Conservation (phyloP, 192 early-diverging fungal genomes). For the Allomyces macrogynus region DNA sequence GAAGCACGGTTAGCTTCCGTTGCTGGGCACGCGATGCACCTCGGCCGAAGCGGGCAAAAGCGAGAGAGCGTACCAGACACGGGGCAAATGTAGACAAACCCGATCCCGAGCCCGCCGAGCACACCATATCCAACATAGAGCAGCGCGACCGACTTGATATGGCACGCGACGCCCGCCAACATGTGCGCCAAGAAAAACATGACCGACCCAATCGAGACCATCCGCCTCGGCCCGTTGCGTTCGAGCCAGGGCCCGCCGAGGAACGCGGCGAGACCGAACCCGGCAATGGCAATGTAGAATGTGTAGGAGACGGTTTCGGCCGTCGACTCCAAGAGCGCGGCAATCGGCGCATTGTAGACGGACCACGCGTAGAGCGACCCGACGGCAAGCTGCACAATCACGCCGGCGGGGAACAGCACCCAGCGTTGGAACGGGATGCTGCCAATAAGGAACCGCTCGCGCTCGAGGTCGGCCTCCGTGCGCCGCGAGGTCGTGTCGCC, state of each 20-base stretch:
- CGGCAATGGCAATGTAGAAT: constrained; percentile 35
- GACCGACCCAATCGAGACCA: constrained; percentile 19
- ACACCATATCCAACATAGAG: constrained; percentile 44
- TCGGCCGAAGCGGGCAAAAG: no score
- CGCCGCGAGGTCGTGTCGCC: constrained; percentile 10
- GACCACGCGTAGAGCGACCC: constrained; percentile 47
- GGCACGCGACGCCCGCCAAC: constrained; percentile 26
- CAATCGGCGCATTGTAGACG: constrained; percentile 38
- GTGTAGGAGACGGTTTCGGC: constrained; percentile 30
- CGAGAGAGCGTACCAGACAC: constrained; percentile 8
- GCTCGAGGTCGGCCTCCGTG: constrained; percentile 8
- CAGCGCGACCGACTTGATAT: constrained; percentile 30
- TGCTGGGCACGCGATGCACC: no score
- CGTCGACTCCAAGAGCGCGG: constrained; percentile 16
- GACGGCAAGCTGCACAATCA: constrained; percentile 37
- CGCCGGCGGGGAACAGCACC: constrained; percentile 32
- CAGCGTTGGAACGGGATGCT: no score
- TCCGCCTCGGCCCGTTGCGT: constrained; percentile 25
- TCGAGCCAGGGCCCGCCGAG: constrained; percentile 39
- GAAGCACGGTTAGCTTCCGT: no score
- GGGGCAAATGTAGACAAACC: constrained; percentile 39
- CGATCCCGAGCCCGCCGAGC: constrained; percentile 37
- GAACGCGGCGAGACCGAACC: constrained; percentile 31
- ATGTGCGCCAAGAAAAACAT: constrained; percentile 32
- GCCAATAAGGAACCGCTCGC: constrained; percentile 13